Evolutionary conservation across 2,329 filamentous ascomycete species (phyloP).

Genomic region (Chrysoporthe cubensis): DNA sequence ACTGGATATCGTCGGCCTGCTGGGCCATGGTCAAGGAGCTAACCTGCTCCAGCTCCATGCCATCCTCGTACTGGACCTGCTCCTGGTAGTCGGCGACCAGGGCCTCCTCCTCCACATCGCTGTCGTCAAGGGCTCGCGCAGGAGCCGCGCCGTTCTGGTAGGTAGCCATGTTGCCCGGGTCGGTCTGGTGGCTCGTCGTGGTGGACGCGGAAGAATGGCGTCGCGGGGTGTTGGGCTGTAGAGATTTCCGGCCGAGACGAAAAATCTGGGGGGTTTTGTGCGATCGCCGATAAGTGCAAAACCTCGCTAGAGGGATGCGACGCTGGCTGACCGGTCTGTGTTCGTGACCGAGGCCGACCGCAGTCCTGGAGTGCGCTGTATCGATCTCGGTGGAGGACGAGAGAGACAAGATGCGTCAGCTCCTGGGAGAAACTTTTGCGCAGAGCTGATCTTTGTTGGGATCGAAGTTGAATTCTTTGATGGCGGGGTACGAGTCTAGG

Average conservation of each 20-base stretch:
- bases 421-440: background rate
- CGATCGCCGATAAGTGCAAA: conserved; percentile 27
- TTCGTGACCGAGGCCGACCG: background rate
- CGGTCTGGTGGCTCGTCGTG: conserved; percentile 41
- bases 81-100: conserved; percentile 95
- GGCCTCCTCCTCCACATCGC: conserved; percentile 94
- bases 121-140: conserved; percentile 70
- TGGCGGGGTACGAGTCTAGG: background rate
- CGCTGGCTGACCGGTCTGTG: background rate
- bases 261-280: conserved; percentile 27
- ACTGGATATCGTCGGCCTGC: conserved; percentile 89
- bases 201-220: conserved; percentile 38
- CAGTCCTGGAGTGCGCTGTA: background rate
- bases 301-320: conserved; percentile 25
- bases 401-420: background rate
- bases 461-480: background rate
- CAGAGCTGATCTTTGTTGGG: conserved; percentile 4
- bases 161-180: conserved; percentile 58
- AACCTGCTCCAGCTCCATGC: conserved; percentile 78
- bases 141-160: conserved; percentile 66
- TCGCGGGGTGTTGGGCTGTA: conserved; percentile 30
- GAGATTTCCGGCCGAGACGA: conserved; percentile 29
- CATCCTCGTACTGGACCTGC: conserved; percentile 92
- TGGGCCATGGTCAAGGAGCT: conserved; percentile 70
- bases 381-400: background rate